Evolutionary conservation across 305 asterid species (phyloP).

Genomic region (Fraxinus baroniana): DNA sequence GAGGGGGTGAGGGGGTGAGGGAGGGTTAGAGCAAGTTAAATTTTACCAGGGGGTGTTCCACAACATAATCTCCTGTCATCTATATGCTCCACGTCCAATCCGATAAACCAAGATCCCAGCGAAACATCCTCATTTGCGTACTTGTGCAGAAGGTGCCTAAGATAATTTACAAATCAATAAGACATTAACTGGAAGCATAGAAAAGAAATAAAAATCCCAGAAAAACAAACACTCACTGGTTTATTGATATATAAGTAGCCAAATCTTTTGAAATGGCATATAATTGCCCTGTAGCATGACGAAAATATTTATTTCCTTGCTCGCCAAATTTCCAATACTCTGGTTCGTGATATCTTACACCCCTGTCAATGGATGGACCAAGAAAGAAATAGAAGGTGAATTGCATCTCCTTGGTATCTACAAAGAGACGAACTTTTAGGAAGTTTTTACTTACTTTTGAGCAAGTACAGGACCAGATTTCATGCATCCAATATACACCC

Average conservation of each 20-base stretch:
- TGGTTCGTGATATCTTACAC: background rate
- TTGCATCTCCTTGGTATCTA: background rate
- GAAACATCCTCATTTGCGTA: background rate
- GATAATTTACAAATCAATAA: background rate
- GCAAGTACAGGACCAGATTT: background rate
- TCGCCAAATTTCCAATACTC: background rate
- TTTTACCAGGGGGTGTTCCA: background rate
- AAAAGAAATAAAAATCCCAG: background rate
- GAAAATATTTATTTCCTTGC: background rate
- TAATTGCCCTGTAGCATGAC: background rate
- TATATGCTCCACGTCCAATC: background rate
- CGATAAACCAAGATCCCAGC: background rate
- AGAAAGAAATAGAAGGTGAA: background rate
- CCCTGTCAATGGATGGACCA: background rate
- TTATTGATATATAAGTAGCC: background rate
- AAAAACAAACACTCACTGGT: background rate
- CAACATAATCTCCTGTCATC: background rate
- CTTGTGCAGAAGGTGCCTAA: background rate
- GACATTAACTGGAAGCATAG: background rate
- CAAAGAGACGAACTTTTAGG: background rate
- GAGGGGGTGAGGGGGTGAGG: background rate
- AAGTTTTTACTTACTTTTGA: background rate
- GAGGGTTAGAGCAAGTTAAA: background rate
- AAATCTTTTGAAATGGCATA: background rate
- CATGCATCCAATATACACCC: background rate